Evolutionary conservation across 805 yeast genomes (phyloP).

Genomic region (Wickerhamomyces sydowiorum): DNA sequence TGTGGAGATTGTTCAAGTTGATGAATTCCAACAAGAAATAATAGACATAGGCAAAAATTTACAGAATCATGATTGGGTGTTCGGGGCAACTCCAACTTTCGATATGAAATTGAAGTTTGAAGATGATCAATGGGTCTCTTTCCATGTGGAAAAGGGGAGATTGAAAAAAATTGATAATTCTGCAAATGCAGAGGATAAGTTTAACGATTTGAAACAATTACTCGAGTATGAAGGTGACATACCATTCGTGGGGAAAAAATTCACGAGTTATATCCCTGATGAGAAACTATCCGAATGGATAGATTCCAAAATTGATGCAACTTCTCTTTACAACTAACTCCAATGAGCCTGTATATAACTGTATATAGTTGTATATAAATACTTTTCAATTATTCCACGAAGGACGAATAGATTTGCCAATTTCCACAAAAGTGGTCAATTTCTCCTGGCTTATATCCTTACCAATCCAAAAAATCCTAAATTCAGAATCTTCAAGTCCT

Average conservation of each 20-base stretch:
- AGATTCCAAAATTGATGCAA: slow-evolving; percentile 41
- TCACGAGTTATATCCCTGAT: slow-evolving; percentile 39
- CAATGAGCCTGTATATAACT: neutral
- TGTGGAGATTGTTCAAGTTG: slow-evolving; percentile 16
- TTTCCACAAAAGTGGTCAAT: slow-evolving; percentile 41
- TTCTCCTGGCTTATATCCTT: slow-evolving; percentile 26
- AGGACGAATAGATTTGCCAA: slow-evolving; percentile 54
- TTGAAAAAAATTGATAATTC: slow-evolving; percentile 19
- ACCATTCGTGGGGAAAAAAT: slow-evolving; percentile 34
- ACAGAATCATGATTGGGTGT: slow-evolving; percentile 66
- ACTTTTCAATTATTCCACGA: slow-evolving; percentile 29
- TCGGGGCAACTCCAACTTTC: slow-evolving; percentile 73
- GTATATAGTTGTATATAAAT: neutral
- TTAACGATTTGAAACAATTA: slow-evolving; percentile 28
- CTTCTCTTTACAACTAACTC: slow-evolving; percentile 6
- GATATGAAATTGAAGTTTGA: slow-evolving; percentile 38
- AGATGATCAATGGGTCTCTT: slow-evolving; percentile 22
- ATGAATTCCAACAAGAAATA: slow-evolving; percentile 33
- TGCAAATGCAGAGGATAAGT: slow-evolving; percentile 24
- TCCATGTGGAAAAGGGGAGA: slow-evolving; percentile 48
- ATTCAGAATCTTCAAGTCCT: slow-evolving; percentile 33
- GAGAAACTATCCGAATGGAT: slow-evolving; percentile 41
- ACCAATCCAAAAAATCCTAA: slow-evolving; percentile 42
- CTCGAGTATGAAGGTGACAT: slow-evolving; percentile 24
- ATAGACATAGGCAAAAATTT: slow-evolving; percentile 34